Evolutionary conservation across 208 protist species (phyloP), one percentile per base, ranked within the genome.

Genomic region (Endotrypanum monterogeii): DNA sequence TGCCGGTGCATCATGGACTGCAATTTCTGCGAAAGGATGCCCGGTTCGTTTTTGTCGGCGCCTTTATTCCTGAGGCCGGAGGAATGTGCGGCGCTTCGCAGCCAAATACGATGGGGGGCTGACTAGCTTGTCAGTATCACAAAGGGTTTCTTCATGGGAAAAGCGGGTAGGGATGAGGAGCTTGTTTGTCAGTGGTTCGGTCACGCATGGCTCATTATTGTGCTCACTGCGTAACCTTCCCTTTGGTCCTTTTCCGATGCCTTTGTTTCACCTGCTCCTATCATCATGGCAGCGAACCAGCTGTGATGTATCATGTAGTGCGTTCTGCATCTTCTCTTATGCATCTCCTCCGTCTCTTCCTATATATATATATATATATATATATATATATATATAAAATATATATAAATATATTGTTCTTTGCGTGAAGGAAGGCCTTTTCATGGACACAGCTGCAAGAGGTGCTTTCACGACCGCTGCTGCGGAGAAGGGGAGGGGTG

Each of bases 291-390:
- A 25, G 18, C 37, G 61, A 67, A 23, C 41, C 46, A 37, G 61
- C 76, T 66, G 70, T 83, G 62, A 55, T 76, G 61, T 57, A 23
- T 55, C 52, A 3, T 14, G n/a, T 8, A 2, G 18, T 11, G 14
- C 35, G 9, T 65, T 18, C 35, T 4, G 37, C 37, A 44, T 44
- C 60, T 23, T 18, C 60, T 65, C 46, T 25, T 23, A 25, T 14
- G 12, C 32, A 62, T 62, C 32, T 35, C 2, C 56, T 16, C 35
- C 16, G 8, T 32, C 1, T 62, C 8, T 20, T n/a, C 56, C 18
- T 11, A n/a, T n/a, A n/a, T n/a, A n/a, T n/a, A n/a, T n/a, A n/a
- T n/a, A n/a, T n/a, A n/a, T n/a, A n/a, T n/a, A n/a, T n/a, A n/a
- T n/a, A n/a, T n/a, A n/a, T n/a, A n/a, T n/a, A n/a, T n/a, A n/a